Evolutionary conservation across 169 alveolate genomes (phyloP), one percentile per base, ranked within the genome.

Genomic region (Eimeria brunetti): DNA sequence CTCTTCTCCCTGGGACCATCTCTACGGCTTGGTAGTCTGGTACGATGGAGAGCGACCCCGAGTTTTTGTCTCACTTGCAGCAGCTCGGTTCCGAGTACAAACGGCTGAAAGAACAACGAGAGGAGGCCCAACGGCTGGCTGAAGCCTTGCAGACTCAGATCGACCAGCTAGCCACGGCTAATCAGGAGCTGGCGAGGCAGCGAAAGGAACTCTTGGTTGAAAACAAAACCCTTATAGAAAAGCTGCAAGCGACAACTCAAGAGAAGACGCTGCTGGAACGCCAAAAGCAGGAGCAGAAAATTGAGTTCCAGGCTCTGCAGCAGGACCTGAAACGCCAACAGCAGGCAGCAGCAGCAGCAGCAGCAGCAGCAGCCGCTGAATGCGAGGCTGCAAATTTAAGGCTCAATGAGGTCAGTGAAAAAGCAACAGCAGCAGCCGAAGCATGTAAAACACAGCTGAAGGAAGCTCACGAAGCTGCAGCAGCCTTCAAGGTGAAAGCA

Each of bases 81-180:
- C 92, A 60, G 56, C 81, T 86, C 8, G 92, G 92, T 27, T 60
- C 81, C 33, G 92, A 86, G 53, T 86, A 86, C 64, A 86, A 86
- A 30, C 58, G 92, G 33, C 83, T 86, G n/a, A 86, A 62, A 51
- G 92, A 86, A 33, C 92, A 86, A 36, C 80, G 81, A 1, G 92
- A 69, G n/a, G 81, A 58, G 22, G 56, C 92, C 7, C 92, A 86
- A 49, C 58, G 53, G 83, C 83, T 86, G 1, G 92, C 92, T 86
- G 92, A 86, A 18, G 64, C 67, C 81, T 44, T 86, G 62, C 36
- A 86, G 67, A 30, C 60, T 18, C 78, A 62, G 51, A 62, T 38
- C 81, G 62, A 49, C 49, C 60, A 86, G 36, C 64, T 86, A 41
- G 67, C 44, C 22, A 62, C 78, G 41, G 64, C 92, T 24, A 58